phyloP scores from a whole-genome alignment of 495 filamentous ascomycete genomes.

The Staphylotrichum longicolle region DNA sequence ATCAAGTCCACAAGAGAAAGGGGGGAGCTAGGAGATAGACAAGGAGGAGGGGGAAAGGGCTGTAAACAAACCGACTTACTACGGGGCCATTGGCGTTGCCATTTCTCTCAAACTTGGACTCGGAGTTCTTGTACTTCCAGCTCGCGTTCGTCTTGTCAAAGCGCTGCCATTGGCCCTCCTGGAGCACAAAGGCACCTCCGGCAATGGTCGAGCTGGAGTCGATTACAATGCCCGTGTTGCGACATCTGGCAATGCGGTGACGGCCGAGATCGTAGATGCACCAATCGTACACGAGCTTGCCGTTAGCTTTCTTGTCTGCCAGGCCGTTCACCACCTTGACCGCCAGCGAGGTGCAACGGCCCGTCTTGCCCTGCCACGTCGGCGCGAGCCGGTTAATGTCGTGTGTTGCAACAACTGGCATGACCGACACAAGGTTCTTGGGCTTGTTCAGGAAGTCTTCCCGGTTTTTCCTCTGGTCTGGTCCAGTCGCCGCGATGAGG shows the following conservation, averaged over 20 bases:
- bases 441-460: no score
- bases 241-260: conserved; percentile 3
- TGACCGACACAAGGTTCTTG: no score
- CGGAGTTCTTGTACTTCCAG: conserved; percentile 4
- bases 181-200: not conserved
- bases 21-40: no score
- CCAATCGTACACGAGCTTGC: not conserved
- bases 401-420: not conserved
- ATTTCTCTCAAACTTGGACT: conserved; percentile 4
- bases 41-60: no score
- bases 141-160: not conserved
- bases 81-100: not conserved
- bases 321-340: not conserved
- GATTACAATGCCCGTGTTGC: not conserved
- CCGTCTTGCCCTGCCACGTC: not conserved
- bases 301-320: not conserved
- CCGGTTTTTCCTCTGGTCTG: not conserved
- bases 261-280: not conserved
- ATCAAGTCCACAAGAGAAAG: not conserved
- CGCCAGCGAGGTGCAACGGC: conserved; percentile 6
- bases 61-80: not conserved
- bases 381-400: not conserved
- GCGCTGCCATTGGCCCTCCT: not conserved
- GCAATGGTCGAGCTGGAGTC: conserved; percentile 2
- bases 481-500: not conserved